These are phyloP conservation scores for Ustilago loliicola DNA, from an alignment of 1,284 basidiomycete genomes.

Conservation along the genomic window DNA sequence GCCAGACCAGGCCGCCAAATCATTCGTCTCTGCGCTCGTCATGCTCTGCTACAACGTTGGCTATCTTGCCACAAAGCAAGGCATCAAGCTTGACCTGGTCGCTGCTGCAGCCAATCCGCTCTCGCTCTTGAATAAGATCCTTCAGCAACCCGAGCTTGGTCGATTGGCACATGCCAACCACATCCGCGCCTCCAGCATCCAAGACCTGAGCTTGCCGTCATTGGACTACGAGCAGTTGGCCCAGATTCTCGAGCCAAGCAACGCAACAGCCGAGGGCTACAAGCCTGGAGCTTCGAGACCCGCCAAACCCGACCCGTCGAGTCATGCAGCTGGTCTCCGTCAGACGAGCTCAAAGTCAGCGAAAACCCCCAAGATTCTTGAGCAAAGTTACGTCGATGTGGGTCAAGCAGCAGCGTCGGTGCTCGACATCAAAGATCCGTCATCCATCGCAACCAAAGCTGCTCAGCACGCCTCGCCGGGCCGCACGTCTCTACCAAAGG, in stretches of 20 bases:
- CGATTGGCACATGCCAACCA: constrained; percentile 38
- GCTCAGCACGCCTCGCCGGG: not conserved
- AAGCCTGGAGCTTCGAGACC: constrained; percentile 18
- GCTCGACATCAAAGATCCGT: constrained; percentile 44
- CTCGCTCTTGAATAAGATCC: constrained; percentile 30
- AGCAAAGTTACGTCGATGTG: constrained; percentile 60
- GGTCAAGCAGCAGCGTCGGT: constrained; percentile 54
- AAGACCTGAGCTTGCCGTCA: constrained; percentile 35
- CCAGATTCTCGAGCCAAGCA: constrained; percentile 47
- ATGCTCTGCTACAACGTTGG: constrained; percentile 61
- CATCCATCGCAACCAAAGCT: not conserved
- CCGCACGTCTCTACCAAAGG: not conserved
- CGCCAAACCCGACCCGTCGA: constrained; percentile 6
- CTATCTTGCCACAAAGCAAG: constrained; percentile 56
- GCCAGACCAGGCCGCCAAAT: constrained; percentile 47
- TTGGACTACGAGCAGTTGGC: constrained; percentile 53
- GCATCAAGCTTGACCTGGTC: constrained; percentile 56
- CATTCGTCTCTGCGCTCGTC: constrained; percentile 53
- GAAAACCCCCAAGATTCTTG: constrained; percentile 30
- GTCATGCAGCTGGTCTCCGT: not conserved
- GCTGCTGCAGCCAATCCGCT: constrained; percentile 56
- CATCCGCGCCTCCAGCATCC: constrained; percentile 25
- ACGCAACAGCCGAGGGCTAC: constrained; percentile 38
- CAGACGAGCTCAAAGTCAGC: not conserved
- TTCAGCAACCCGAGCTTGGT: constrained; percentile 43